Evolutionary conservation across 2,329 filamentous ascomycete genomes (phyloP), one percentile per base, ranked within the genome.

Genomic region (Trichoderma cornu-damae): DNA sequence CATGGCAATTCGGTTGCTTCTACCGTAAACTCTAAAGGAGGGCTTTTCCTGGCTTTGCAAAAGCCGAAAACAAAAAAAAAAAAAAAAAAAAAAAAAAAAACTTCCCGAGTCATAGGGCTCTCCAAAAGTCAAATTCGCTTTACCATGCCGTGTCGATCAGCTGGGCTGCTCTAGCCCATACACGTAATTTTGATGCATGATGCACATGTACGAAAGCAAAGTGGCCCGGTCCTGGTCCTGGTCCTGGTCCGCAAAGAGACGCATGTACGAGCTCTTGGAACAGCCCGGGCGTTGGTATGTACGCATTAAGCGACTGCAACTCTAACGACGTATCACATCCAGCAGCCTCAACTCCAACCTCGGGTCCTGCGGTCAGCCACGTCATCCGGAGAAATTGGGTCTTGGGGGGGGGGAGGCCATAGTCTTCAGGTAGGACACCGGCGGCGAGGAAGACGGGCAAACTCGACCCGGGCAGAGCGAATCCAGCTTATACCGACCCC

Each of bases 281-380:
- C 26, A 30, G 24, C 24, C 24, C n/a, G 6, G 24, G 30, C 28
- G 16, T 42, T 2, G 9, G 16, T 47, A 30, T 6, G 40, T 34
- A 54, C 18, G 20, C 38, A 24, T 46, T 54, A 54, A 46, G 51
- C 51, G 51, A 54, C 51, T 54, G 40, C 32, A 16, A 54, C 51
- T 54, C 51, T 46, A 24, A 14, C 46, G 51, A 54, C 51, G 51
- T 26, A 37, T 7, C 22, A 14, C 51, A 11, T 30, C 44, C 44
- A 22, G n/a, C 44, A 16, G 18, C 9, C 3, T 37, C 22, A 26
- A 37, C 28, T 34, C 11, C 22, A 9, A 12, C 6, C 14, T 18
- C 40, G 30, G 30, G 46, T 28, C 51, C 38, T 54, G 22, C 51
- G 38, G 26, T 26, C 5, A 46, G 51, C 51, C 40, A 54, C 40